Percentiles rank a stretch among this genome's conserved stretches.
Evolutionary conservation across 2,329 filamentous ascomycete genomes (phyloP).

Genomic region (Colletotrichum sp.): DNA sequence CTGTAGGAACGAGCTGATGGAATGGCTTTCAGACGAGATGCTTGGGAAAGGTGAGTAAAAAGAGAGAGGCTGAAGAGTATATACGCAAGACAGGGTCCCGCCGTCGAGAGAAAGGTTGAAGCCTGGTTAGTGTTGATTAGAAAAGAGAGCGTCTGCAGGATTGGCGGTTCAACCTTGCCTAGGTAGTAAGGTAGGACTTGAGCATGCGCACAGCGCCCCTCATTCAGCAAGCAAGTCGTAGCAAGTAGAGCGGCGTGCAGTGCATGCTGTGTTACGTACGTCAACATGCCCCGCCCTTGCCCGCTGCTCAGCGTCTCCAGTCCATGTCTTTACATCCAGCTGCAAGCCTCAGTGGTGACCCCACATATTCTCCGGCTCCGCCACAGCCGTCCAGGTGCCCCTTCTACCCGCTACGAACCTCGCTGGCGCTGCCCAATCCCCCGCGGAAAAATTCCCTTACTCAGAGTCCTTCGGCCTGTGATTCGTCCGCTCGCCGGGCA

Average conservation of each 20-base stretch:
- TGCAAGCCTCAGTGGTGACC: background rate
- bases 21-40: background rate
- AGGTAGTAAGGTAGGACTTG: background rate
- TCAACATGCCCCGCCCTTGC: constrained; percentile 3
- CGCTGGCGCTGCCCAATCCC: background rate
- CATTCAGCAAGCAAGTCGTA: background rate
- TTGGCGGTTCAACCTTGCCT: background rate
- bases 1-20: background rate
- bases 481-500: constrained; percentile 4
- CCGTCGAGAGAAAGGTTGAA: background rate
- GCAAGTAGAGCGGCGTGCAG: background rate
- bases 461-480: background rate
- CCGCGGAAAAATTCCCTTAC: background rate
- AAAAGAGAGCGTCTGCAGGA: background rate
- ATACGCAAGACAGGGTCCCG: background rate
- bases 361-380: constrained; percentile 8
- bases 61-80: background rate
- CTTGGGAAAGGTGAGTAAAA: background rate
- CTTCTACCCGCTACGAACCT: background rate
- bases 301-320: background rate
- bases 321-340: background rate
- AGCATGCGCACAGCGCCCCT: background rate
- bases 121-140: background rate
- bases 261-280: background rate
- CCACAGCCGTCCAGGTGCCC: constrained; percentile 4